Evolutionary conservation across 257 asterid genomes (phyloP).

Genomic region (Solanum etuberosum): DNA sequence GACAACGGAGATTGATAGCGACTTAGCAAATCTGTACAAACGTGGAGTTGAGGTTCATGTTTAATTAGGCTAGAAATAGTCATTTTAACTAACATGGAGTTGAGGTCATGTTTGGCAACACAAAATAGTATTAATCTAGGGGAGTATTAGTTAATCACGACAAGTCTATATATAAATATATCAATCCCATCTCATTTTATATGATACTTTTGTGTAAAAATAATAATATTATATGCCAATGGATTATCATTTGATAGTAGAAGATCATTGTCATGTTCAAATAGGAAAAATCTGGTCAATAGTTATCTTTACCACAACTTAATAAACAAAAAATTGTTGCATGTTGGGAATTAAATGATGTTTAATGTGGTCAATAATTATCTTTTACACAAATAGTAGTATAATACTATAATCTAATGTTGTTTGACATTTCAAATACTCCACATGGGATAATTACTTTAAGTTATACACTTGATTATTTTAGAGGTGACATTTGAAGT

Average conservation of each 20-base stretch:
- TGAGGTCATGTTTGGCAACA: background rate
- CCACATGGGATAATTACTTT: background rate
- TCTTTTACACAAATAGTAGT: background rate
- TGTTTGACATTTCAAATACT: background rate
- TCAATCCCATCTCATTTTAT: background rate
- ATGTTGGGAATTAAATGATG: background rate
- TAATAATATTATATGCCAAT: too few relatives aligned
- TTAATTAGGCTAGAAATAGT: background rate
- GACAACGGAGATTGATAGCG: too few relatives aligned
- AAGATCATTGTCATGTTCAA: background rate
- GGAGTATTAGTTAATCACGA: background rate
- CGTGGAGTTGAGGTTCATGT: background rate
- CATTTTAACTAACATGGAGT: too few relatives aligned
- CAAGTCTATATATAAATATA: background rate
- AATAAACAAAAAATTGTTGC: background rate
- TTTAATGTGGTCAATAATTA: background rate
- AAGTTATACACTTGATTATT: background rate
- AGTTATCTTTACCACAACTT: background rate
- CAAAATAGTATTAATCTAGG: background rate
- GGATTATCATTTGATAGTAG: background rate
- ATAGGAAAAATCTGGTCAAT: background rate
- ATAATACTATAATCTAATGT: background rate
- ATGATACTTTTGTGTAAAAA: too few relatives aligned
- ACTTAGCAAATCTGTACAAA: too few relatives aligned
- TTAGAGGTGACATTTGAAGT: too few relatives aligned